Conservation (phyloP, 2,329 filamentous ascomycete genomes). For the Cytospora schulzeri region DNA sequence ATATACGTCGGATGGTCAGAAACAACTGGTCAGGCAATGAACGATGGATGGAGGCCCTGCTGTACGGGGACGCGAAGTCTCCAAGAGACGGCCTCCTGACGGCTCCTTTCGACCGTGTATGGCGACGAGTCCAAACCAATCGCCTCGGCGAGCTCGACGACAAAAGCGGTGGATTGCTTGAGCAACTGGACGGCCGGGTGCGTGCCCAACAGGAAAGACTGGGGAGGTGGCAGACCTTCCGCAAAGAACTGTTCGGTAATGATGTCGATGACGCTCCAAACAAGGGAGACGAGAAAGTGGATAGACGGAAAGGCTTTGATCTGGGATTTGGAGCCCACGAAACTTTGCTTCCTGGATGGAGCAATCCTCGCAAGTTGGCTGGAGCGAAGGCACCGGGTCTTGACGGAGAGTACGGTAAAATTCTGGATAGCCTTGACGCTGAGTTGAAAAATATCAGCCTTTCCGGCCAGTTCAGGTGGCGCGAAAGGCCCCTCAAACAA, state of each 20-base stretch:
- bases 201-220: slow-evolving; percentile 68
- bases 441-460: slow-evolving; percentile 43
- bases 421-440: slow-evolving; percentile 46
- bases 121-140: slow-evolving; percentile 66
- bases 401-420: slow-evolving; percentile 45
- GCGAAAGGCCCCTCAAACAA: not conserved
- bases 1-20: slow-evolving; percentile 62
- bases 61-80: slow-evolving; percentile 64
- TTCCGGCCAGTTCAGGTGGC: slow-evolving; percentile 24
- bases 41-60: slow-evolving; percentile 70
- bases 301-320: slow-evolving; percentile 48
- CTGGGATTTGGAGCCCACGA: slow-evolving; percentile 59
- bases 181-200: slow-evolving; percentile 72
- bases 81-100: slow-evolving; percentile 65
- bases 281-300: slow-evolving; percentile 30
- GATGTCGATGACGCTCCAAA: slow-evolving; percentile 30
- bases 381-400: slow-evolving; percentile 31
- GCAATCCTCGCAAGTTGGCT: slow-evolving; percentile 36
- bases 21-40: slow-evolving; percentile 80
- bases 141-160: slow-evolving; percentile 59
- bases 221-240: slow-evolving; percentile 73
- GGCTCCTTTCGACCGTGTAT: slow-evolving; percentile 70
- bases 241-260: slow-evolving; percentile 49
- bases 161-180: slow-evolving; percentile 55
- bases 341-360: slow-evolving; percentile 45